These are phyloP conservation scores for Monosporascus sp. DNA, from an alignment of 2,329 filamentous ascomycete genomes.

Conservation along the genomic window DNA sequence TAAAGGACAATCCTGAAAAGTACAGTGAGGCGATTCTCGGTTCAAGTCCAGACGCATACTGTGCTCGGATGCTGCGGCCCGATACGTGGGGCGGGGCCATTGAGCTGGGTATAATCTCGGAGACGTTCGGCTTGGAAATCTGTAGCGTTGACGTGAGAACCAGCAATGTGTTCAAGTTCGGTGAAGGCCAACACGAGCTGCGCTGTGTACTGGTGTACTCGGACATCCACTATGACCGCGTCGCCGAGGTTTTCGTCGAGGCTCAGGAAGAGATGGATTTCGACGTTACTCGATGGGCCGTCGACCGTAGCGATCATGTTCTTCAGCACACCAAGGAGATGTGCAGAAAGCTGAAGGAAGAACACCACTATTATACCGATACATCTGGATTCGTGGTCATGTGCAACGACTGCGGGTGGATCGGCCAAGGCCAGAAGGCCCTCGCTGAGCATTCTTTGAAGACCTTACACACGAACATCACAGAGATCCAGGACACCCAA, in stretches of 20 bases:
- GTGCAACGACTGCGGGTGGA: constrained; percentile 69
- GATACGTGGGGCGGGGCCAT: constrained; percentile 90
- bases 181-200: constrained; percentile 59
- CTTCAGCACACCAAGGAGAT: constrained; percentile 64
- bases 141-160: constrained; percentile 73
- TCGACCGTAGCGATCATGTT: constrained; percentile 54
- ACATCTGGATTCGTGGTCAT: constrained; percentile 73
- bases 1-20: constrained; percentile 65
- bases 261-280: constrained; percentile 60
- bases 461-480: constrained; percentile 57
- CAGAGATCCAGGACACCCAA: constrained; percentile 35
- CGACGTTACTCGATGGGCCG: constrained; percentile 60
- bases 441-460: constrained; percentile 57
- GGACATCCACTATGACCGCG: constrained; percentile 89
- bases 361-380: constrained; percentile 82
- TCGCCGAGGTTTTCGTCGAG: constrained; percentile 66
- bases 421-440: constrained; percentile 61
- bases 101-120: constrained; percentile 78
- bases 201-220: constrained; percentile 84
- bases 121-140: constrained; percentile 82
- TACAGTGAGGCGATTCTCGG: constrained; percentile 78
- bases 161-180: constrained; percentile 55
- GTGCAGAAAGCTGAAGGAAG: constrained; percentile 59
- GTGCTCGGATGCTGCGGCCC: constrained; percentile 71
- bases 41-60: constrained; percentile 68